Base-by-base conservation (phyloP, 495 filamentous ascomycete genomes). In the Paragyromitra xinjiangensis region DNA sequence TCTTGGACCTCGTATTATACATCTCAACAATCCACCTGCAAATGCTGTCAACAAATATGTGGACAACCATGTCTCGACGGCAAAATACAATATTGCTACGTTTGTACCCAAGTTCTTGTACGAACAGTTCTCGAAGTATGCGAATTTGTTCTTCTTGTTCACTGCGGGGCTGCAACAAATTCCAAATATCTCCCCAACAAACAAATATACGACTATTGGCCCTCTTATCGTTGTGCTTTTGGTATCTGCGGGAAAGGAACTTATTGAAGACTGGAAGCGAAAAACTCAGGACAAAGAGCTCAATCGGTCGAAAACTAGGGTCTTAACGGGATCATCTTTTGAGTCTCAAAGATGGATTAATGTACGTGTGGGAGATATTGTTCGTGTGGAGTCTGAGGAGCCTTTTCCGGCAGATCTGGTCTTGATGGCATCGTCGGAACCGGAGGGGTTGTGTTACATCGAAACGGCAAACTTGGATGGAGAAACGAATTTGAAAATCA, bases 131-230 rank as follows among this genome's bases (percentile, higher is more conserved):
- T 97, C 94, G 63, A 99, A 97, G 85, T 98, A 97, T 85, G 96
- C 95, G 85, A 99, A 99, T 83, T 83, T 99, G 78, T 99, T 99
- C 87, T 99, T 99, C 91, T 90, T 99, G 81, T 98, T 99, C 84
- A 99, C 96, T 42, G 95, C 96, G 2, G 91, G 90, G 5, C 84
- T 99, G 42, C 96, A 99, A 85, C 96, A 99, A 83, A 97, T 99
- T 79, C 96, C 95, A 16, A 91, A 92, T 78, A 90, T 99, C 64
- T 96, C 94, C 24, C 95, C 95, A 7, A 99, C 95, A 5, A 98
- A 97, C 85, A 87, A 85, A 81, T 99, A 93, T 83, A 99, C 96
- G 9, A 99, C 96, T 19, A 97, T 99, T 82, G 96, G 92, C 24
- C 96, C 96, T 22, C 87, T 99, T 64, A 88, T 91, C 62, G 89